Conservation (phyloP, 192 early-diverging fungal species). For the Phlyctochytrium arcticum region DNA sequence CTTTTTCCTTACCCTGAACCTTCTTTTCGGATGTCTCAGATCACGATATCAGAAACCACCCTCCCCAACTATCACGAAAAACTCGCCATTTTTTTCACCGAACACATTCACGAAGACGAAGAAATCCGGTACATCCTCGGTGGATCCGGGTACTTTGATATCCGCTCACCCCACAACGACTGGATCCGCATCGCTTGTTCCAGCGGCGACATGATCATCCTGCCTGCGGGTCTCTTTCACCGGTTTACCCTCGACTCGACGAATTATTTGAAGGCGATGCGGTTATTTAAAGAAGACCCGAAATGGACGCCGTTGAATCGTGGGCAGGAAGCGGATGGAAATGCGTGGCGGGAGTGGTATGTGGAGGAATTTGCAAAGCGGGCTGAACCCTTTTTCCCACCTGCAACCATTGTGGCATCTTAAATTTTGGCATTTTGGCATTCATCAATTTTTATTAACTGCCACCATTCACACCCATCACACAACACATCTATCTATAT, state of each 20-base stretch:
- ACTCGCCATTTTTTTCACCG: constrained; percentile 59
- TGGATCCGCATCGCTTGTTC: constrained; percentile 86
- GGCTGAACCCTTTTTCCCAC: constrained; percentile 3
- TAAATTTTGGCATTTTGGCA: too few species aligned
- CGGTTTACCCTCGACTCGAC: constrained; percentile 86
- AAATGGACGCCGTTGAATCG: constrained; percentile 39
- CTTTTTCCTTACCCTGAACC: not conserved
- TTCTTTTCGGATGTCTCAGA: constrained; percentile 48
- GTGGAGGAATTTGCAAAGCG: constrained; percentile 8
- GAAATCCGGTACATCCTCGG: constrained; percentile 91
- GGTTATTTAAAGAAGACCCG: constrained; percentile 55
- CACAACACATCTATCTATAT: too few species aligned
- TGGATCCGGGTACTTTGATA: constrained; percentile 89
- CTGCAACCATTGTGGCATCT: too few species aligned
- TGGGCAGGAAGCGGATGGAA: constrained; percentile 10
- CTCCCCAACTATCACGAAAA: constrained; percentile 89
- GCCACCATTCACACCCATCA: too few species aligned
- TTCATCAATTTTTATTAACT: too few species aligned
- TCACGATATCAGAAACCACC: constrained; percentile 72
- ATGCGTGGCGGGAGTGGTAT: constrained; percentile 22
- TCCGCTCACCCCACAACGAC: constrained; percentile 27
- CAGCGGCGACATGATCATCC: constrained; percentile 76
- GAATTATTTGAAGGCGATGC: constrained; percentile 86
- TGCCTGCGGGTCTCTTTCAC: constrained; percentile 96
- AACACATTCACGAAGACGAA: constrained; percentile 94